Evolutionary conservation across 2,329 filamentous ascomycete genomes (phyloP), one percentile per base, ranked within the genome.

Genomic region (Xylaria sp.): DNA sequence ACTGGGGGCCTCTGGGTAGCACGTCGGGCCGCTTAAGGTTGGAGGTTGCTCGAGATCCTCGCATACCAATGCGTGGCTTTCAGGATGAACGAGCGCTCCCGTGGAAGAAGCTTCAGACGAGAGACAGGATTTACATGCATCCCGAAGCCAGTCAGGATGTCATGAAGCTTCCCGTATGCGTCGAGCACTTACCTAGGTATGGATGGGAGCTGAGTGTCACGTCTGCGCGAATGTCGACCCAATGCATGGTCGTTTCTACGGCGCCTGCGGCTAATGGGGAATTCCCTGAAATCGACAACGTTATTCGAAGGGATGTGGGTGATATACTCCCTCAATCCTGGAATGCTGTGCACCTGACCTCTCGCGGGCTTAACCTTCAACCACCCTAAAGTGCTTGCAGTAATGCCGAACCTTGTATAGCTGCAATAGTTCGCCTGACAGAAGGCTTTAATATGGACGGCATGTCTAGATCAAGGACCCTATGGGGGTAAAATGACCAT

Each of bases 401-500:
- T 19, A 24, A 26, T 56, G 49, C 57, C 57, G 54, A 59, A 57
- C 46, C 52, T 52, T 49, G 49, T 46, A 52, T 45, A 45, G 26
- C 39, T 7, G 22, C 39, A 52, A 34, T 46, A 46, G 39, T 43
- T 37, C 38, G 48, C 38, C 26, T 48, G 34, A 48, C 54, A 54
- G 56, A 57, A 21, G 46, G 43, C 48, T 44, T 50, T 60, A 56
- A 45, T 39, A 52, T 52, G 13, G 48, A 49, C 39, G 52, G 26
- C 48, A 46, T 50, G 50, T 34, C 45, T 54, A 54, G 48, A 55
- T 52, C 56, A 56, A 61, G 51, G 56, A n/a, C 54, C 50, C 51
- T 63, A 61, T 61, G 56, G 56, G 48, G 56, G 57, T 50, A 63
- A 57, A 61, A 59, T 50, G 54, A 50, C 43, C 56, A 48, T 61